A percentile compares a stretch with the other conserved stretches of the same genome.
Conservation (phyloP, 1,139 yeast genomes). For the Zygosaccharomyces sapae region DNA sequence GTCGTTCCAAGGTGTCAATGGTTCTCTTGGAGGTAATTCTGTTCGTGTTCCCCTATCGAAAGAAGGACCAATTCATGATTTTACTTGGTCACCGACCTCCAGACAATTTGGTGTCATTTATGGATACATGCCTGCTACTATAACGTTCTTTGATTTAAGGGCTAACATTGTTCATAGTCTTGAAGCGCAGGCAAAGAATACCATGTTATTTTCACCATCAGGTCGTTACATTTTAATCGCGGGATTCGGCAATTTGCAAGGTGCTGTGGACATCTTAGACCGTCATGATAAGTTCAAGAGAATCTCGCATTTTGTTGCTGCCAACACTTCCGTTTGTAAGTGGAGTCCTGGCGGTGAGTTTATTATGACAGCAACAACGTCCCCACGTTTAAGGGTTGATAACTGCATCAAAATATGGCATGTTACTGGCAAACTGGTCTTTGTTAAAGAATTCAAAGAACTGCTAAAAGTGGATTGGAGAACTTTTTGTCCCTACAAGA, state of each 20-base stretch:
- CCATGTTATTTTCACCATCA: slow-evolving; percentile 88
- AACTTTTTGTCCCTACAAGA: slow-evolving; percentile 41
- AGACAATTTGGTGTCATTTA: slow-evolving; percentile 96
- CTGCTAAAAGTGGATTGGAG: slow-evolving; percentile 83
- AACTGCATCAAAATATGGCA: slow-evolving; percentile 95
- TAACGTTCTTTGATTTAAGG: slow-evolving; percentile 90
- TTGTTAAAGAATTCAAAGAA: slow-evolving; percentile 74
- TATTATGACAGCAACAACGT: slow-evolving; percentile 91
- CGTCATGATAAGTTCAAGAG: slow-evolving; percentile 81
- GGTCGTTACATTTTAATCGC: slow-evolving; percentile 89
- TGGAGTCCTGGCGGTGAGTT: slow-evolving; percentile 99
- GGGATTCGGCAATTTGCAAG: slow-evolving; percentile 97
- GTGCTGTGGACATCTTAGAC: slow-evolving; percentile 92
- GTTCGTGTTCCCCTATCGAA: slow-evolving; percentile 81
- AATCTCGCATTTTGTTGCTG: slow-evolving; percentile 78
- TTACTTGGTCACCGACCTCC: slow-evolving; percentile 95
- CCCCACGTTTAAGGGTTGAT: slow-evolving; percentile 95
- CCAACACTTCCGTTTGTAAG: slow-evolving; percentile 91
- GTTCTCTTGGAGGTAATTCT: slow-evolving; percentile 89
- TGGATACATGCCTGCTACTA: slow-evolving; percentile 97
- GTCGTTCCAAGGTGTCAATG: slow-evolving; percentile 42
- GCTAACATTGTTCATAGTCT: slow-evolving; percentile 83
- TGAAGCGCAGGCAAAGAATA: slow-evolving; percentile 86
- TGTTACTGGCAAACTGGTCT: slow-evolving; percentile 76
- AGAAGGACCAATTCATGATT: slow-evolving; percentile 96